These are phyloP conservation scores for Suhomyces anneliseae DNA, from an alignment of 1,139 yeast species.

Conservation along the genomic window DNA sequence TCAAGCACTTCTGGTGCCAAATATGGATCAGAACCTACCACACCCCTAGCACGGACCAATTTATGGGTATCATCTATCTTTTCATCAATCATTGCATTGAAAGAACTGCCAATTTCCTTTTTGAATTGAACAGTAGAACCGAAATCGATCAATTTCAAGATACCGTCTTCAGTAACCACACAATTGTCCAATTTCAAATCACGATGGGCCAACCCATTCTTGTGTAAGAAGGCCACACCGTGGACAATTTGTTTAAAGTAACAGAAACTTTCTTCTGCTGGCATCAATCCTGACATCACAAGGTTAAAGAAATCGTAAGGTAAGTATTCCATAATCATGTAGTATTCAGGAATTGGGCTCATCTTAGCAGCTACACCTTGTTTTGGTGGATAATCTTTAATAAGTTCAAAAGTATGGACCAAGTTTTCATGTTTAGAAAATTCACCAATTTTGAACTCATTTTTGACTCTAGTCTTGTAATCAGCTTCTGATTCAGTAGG, in stretches of 20 bases:
- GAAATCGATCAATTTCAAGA: slow-evolving; percentile 71
- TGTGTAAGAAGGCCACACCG: slow-evolving; percentile 64
- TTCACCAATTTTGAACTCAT: slow-evolving; percentile 67
- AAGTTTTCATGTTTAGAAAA: slow-evolving; percentile 61
- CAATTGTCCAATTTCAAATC: slow-evolving; percentile 79
- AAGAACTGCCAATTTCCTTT: slow-evolving; percentile 24
- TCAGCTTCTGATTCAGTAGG: slow-evolving; percentile 53
- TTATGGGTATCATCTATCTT: slow-evolving; percentile 25
- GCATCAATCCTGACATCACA: slow-evolving; percentile 72
- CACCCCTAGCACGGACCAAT: slow-evolving; percentile 54
- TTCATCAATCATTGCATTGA: slow-evolving; percentile 14
- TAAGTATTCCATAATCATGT: slow-evolving; percentile 74
- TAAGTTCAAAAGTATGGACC: slow-evolving; percentile 62
- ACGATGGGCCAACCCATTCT: slow-evolving; percentile 71
- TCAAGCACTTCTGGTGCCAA: slow-evolving; percentile 74
- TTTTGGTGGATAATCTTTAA: slow-evolving; percentile 38
- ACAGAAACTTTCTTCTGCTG: slow-evolving; percentile 58
- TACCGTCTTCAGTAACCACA: slow-evolving; percentile 61
- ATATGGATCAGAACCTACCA: slow-evolving; percentile 81
- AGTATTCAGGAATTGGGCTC: slow-evolving; percentile 42
- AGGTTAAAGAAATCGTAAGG: slow-evolving; percentile 74
- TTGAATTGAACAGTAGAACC: slow-evolving; percentile 71
- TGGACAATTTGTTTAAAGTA: slow-evolving; percentile 65
- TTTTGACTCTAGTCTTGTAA: slow-evolving; percentile 61
- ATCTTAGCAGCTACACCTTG: slow-evolving; percentile 12